phyloP scores from a whole-genome alignment of 2,329 filamentous ascomycete species.

The Sphaerostilbella broomeana region DNA sequence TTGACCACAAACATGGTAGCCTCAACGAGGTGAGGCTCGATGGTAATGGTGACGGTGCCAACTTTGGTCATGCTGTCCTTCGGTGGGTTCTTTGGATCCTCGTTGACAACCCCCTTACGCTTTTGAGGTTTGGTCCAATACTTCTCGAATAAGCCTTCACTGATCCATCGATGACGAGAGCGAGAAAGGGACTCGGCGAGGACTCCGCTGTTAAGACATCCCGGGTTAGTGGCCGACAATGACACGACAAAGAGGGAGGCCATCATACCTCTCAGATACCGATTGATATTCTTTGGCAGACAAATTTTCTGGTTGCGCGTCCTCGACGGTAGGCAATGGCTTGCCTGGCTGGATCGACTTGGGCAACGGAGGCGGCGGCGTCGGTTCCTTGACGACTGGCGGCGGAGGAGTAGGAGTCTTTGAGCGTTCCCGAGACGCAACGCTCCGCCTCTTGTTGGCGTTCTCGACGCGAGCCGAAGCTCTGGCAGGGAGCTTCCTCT shows the following conservation, averaged over 20 bases:
- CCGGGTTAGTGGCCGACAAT: background rate
- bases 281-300: slow-evolving; percentile 63
- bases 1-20: slow-evolving; percentile 68
- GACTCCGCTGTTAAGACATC: slow-evolving; percentile 52
- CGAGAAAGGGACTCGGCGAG: slow-evolving; percentile 65
- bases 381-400: slow-evolving; percentile 28
- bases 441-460: slow-evolving; percentile 52
- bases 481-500: slow-evolving; percentile 58
- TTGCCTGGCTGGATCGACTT: slow-evolving; percentile 57
- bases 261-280: slow-evolving; percentile 59
- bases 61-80: slow-evolving; percentile 68
- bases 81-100: slow-evolving; percentile 59
- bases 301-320: slow-evolving; percentile 58
- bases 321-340: slow-evolving; percentile 63
- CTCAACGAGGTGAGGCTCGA: slow-evolving; percentile 75
- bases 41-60: slow-evolving; percentile 65
- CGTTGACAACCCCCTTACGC: slow-evolving; percentile 57
- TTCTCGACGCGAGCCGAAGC: slow-evolving; percentile 55
- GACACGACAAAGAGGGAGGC: background rate
- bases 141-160: slow-evolving; percentile 66
- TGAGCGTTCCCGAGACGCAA: slow-evolving; percentile 48
- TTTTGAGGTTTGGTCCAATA: slow-evolving; percentile 70
- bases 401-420: slow-evolving; percentile 37
- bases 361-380: slow-evolving; percentile 44
- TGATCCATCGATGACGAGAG: slow-evolving; percentile 68